Evolutionary conservation across 495 filamentous ascomycete species (phyloP).

Genomic region (Hypoxylon rickii): DNA sequence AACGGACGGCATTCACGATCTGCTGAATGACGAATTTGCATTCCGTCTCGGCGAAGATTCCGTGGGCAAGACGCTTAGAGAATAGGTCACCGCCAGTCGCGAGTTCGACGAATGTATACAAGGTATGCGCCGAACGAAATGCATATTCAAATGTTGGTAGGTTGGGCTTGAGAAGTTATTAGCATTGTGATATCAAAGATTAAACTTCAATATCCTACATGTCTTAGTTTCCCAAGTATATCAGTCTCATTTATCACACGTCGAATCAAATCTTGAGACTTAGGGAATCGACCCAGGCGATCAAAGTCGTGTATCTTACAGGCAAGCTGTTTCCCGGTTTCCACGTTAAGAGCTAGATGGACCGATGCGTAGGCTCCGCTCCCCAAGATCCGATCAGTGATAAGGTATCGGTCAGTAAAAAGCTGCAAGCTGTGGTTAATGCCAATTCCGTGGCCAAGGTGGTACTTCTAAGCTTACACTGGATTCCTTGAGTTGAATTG

Average conservation of each 20-base stretch:
- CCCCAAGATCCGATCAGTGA: constrained; percentile 68
- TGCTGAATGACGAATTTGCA: constrained; percentile 83
- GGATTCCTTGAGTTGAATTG: constrained; percentile 26
- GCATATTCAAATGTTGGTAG: constrained; percentile 22
- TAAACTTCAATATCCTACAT: constrained; percentile 52
- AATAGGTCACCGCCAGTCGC: constrained; percentile 67
- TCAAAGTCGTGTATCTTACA: constrained; percentile 66
- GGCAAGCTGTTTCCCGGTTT: constrained; percentile 71
- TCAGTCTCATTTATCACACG: constrained; percentile 54
- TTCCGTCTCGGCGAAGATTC: constrained; percentile 65
- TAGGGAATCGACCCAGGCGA: constrained; percentile 6
- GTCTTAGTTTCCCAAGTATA: constrained; percentile 60
- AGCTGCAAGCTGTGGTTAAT: constrained; percentile 39
- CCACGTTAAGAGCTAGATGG: constrained; percentile 72
- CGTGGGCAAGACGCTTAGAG: constrained; percentile 55
- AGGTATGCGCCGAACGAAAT: constrained; percentile 16
- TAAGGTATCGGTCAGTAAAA: constrained; percentile 51
- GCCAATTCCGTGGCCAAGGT: not conserved
- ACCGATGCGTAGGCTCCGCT: constrained; percentile 84
- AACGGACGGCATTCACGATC: constrained; percentile 74
- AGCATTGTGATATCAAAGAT: not conserved
- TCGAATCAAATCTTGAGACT: constrained; percentile 15
- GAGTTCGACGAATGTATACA: constrained; percentile 67
- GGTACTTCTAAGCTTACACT: constrained; percentile 8
- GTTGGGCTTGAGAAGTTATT: constrained; percentile 11